Evolutionary conservation across 192 early-diverging fungal species (phyloP).

Genomic region (Cladochytrium replicatum): DNA sequence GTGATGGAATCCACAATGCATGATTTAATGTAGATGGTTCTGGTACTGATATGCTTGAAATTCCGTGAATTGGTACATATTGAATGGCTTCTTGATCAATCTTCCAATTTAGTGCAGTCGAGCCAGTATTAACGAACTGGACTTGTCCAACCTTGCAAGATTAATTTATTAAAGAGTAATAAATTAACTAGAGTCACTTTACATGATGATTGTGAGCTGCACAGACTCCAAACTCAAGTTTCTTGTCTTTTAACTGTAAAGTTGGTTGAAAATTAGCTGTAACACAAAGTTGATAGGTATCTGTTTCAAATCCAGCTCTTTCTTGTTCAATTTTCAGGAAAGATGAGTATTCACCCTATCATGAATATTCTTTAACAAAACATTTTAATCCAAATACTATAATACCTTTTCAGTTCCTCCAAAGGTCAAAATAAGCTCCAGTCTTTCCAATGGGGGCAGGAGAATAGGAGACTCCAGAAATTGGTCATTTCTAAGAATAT

Average conservation of each 20-base stretch:
- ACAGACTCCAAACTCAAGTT: slow-evolving; percentile 39
- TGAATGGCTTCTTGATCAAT: slow-evolving; percentile 14
- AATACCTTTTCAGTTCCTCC: slow-evolving; percentile 31
- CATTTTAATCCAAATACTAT: neutral
- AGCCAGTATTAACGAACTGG: slow-evolving; percentile 39
- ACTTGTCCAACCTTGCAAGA: slow-evolving; percentile 19
- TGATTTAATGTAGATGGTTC: slow-evolving; percentile 3
- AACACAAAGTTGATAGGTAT: slow-evolving; percentile 27
- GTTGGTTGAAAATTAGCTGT: slow-evolving; percentile 35
- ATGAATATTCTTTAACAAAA: neutral
- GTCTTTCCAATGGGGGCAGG: slow-evolving; percentile 23
- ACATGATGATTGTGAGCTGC: slow-evolving; percentile 38
- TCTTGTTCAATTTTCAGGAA: slow-evolving; percentile 28
- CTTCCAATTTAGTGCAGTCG: slow-evolving; percentile 30
- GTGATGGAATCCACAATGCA: slow-evolving; percentile 11
- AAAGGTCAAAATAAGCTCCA: slow-evolving; percentile 17
- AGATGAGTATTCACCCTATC: slow-evolving; percentile 23
- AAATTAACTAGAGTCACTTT: slow-evolving; percentile 5
- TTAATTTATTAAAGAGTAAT: slow-evolving; percentile 3
- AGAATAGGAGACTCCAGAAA: slow-evolving; percentile 32
- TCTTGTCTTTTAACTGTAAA: slow-evolving; percentile 32
- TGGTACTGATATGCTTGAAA: slow-evolving; percentile 22
- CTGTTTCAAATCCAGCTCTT: slow-evolving; percentile 18
- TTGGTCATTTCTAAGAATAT: slow-evolving; percentile 19
- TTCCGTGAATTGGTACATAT: slow-evolving; percentile 23